These are phyloP conservation scores for Davidsoniella eucalypti DNA, from an alignment of 2,329 filamentous ascomycete species.

Conservation along the genomic window DNA sequence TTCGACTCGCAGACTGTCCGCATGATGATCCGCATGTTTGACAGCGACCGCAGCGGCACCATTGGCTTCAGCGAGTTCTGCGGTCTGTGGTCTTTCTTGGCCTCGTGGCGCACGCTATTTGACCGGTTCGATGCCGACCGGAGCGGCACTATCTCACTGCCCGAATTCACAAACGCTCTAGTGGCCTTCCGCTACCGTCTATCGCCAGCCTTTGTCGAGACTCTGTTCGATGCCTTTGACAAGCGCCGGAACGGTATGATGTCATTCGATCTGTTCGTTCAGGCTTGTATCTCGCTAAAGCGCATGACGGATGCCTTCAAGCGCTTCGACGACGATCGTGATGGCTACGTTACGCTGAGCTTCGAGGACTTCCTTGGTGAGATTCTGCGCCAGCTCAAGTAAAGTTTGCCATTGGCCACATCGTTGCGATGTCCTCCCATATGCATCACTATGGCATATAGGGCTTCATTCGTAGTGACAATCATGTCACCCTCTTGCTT, in stretches of 20 bases:
- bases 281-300: conserved; percentile 92
- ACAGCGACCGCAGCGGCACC: conserved; percentile 71
- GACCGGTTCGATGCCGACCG: conserved; percentile 86
- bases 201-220: conserved; percentile 63
- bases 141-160: conserved; percentile 68
- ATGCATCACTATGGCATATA: no score
- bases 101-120: conserved; percentile 85
- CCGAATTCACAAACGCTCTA: conserved; percentile 80
- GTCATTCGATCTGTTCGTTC: conserved; percentile 93
- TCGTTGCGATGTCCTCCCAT: no score
- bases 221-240: conserved; percentile 82
- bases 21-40: conserved; percentile 99
- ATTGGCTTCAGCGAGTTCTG: conserved; percentile 96
- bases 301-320: conserved; percentile 99
- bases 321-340: conserved; percentile 92
- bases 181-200: conserved; percentile 88
- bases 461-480: no score
- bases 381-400: conserved; percentile 45
- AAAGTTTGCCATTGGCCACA: conserved; percentile 8
- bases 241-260: conserved; percentile 54
- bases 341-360: conserved; percentile 75
- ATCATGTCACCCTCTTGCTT: no score
- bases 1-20: conserved; percentile 89
- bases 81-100: conserved; percentile 88
- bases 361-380: conserved; percentile 69